A percentile compares a stretch with the other conserved stretches of the same genome.
These are phyloP conservation scores for Aphanomyces stellatus DNA, from an alignment of 352 stramenopile genomes.

Conservation along the genomic window DNA sequence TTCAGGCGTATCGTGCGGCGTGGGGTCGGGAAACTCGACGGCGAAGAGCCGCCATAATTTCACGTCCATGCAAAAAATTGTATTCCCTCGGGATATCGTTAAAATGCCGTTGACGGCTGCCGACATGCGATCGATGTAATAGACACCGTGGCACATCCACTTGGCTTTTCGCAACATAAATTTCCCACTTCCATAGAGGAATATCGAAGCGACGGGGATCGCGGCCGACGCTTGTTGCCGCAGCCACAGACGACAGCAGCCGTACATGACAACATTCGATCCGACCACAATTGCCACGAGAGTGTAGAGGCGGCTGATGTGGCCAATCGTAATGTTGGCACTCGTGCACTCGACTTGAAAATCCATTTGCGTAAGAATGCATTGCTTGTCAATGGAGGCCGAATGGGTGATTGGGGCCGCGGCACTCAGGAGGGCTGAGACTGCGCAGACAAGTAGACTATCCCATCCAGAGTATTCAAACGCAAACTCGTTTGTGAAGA, in stretches of 20 bases:
- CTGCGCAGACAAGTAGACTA: not conserved
- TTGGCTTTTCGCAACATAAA: no score
- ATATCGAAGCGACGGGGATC: not conserved
- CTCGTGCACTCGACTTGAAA: not conserved
- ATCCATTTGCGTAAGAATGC: not conserved
- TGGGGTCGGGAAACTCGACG: no score
- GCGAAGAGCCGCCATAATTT: no score
- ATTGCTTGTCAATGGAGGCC: not conserved
- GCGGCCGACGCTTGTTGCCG: not conserved
- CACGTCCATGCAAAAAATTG: no score
- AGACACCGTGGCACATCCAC: no score
- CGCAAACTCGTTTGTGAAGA: conserved; percentile 1
- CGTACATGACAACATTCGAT: not conserved
- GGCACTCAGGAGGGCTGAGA: not conserved
- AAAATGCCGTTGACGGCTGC: no score
- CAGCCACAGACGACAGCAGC: not conserved
- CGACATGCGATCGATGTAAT: no score
- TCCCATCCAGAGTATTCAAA: not conserved
- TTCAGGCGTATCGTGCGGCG: no score
- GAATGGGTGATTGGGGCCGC: not conserved
- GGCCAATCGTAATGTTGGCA: conserved; percentile 1
- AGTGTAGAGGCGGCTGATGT: not conserved
- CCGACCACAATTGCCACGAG: not conserved
- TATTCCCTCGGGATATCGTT: no score
- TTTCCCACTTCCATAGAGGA: not conserved